Percentiles rank a stretch among this genome's conserved stretches.
These are phyloP conservation scores for Kazachstania kunashirensis DNA, from an alignment of 805 yeast genomes.

Conservation along the genomic window DNA sequence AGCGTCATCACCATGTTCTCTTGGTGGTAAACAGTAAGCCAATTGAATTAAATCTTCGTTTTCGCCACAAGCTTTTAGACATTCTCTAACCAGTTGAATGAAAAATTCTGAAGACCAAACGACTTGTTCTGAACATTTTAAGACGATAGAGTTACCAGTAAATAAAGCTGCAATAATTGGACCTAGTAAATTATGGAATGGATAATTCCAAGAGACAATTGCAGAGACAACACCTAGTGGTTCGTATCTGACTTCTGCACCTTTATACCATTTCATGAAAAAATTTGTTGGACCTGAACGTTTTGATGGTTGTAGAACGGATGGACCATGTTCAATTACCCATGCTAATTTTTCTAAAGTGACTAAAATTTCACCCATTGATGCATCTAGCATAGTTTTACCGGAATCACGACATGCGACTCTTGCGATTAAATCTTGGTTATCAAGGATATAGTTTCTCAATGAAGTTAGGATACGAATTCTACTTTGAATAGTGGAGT, in stretches of 20 bases:
- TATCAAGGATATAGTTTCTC: slow-evolving; percentile 57
- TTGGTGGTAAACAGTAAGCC: slow-evolving; percentile 76
- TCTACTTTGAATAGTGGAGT: slow-evolving; percentile 51
- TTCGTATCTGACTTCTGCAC: slow-evolving; percentile 88
- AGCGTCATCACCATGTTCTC: slow-evolving; percentile 15
- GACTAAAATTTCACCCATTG: slow-evolving; percentile 93
- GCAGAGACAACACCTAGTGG: slow-evolving; percentile 85
- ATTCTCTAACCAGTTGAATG: slow-evolving; percentile 57
- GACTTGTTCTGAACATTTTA: slow-evolving; percentile 93
- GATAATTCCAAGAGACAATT: slow-evolving; percentile 94
- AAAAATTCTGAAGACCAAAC: slow-evolving; percentile 88
- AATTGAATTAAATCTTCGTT: slow-evolving; percentile 80
- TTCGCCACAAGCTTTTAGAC: slow-evolving; percentile 62
- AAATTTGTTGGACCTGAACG: slow-evolving; percentile 84
- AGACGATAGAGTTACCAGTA: slow-evolving; percentile 83
- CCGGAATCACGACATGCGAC: slow-evolving; percentile 97
- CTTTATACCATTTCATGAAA: slow-evolving; percentile 72
- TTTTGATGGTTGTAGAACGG: slow-evolving; percentile 53
- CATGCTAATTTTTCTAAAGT: slow-evolving; percentile 88
- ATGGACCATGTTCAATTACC: slow-evolving; percentile 77
- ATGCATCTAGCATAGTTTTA: slow-evolving; percentile 89
- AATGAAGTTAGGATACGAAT: slow-evolving; percentile 63
- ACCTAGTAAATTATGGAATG: slow-evolving; percentile 88
- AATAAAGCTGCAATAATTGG: slow-evolving; percentile 84
- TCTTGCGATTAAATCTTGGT: slow-evolving; percentile 80